Evolutionary conservation across 2,329 filamentous ascomycete genomes (phyloP), one percentile per base, ranked within the genome.

Genomic region (Pseudogymnoascus sp.): DNA sequence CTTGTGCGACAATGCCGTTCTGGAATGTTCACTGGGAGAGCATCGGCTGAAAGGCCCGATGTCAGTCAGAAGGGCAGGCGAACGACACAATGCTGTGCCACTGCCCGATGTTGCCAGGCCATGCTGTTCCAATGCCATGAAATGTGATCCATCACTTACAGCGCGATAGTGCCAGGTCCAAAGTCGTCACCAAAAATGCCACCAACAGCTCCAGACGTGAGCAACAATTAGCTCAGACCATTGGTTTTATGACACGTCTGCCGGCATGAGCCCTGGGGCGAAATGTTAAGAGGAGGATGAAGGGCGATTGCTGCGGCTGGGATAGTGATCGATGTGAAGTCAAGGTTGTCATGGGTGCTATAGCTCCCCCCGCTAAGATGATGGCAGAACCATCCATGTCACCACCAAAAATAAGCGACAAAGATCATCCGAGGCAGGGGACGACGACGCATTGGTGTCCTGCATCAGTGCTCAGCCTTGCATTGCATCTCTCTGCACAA

Each of bases 361-460:
- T 55, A 55, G 49, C 49, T 55, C 16, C 49, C 49, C 49, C 49
- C 49, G 49, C 49, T 55, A 55, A 55, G 9, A 33, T 33, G 49
- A 55, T 55, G 28, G 49, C 25, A 55, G 49, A 55, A 55, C 25
- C 9, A 55, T 55, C 49, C 49, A 33, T 55, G 28, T 55, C 49
- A 55, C 28, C 49, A 55, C 25, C 49, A 33, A 55, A 55, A 55
- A 33, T 55, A 55, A 55, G 49, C 49, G 49, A 55, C 49, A 55
- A 55, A 19, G 49, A 55, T 55, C 49, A 55, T 55, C 49, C 49
- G 49, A 55, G 49, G 49, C 49, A 55, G 28, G 49, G 49, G 49
- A 55, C 49, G 49, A 33, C 45, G 45, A n/a, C 22, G 39, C 25
- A 55, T 55, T 9, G 49, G 49, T 55, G 49, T 55, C 49, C n/a